Base-by-base conservation (phyloP, 2,329 filamentous ascomycete genomes). In the Fusarium humuli region DNA sequence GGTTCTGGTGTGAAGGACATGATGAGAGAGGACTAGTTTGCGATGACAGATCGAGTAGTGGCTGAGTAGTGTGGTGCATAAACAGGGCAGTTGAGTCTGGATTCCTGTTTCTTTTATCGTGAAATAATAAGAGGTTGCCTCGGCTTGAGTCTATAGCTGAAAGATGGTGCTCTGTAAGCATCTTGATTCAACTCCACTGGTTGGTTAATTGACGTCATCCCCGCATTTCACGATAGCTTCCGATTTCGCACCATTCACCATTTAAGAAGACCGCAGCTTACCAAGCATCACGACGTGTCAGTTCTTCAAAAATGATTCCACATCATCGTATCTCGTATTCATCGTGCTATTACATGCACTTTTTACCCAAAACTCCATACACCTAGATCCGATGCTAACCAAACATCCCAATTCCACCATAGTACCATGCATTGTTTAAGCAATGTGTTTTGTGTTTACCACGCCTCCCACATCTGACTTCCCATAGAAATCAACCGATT, bases 381-480 rank as follows among this genome's bases (percentile, higher is more conserved):
- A 29, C 27, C 27, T 29, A 29, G 27, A 29, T 29, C 27, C 27
- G 34, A 53, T 41, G 49, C 34, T 41, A 41, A 52, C 10, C 18
- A 27, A 49, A 34, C 47, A 52, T 52, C 8, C 32, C 41, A 52
- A 44, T 29, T 34, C 22, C 34, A 44, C n/a, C 18, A 42, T 40
- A 18, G 29, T 25, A 18, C 32, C 32, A 22, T 16, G 18, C 50
- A 49, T 25, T 3, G 23, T 25, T 23, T 23, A 23, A 23, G 23
- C 23, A 23, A 27, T 27, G 4, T 27, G 27, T 27, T 27, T 11
- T 27, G 27, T 27, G 16, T 44, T 45, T 56, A 95, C 89, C 88
- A 93, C 58, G 87, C 86, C 82, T 94, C 92, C 93, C 93, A 96
- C 84, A 94, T 94, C 84, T 96, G 92, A 16, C 86, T 86, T 2